Evolutionary conservation across 352 stramenopile genomes (phyloP).

Genomic region (Nothophytophthora sp.): DNA sequence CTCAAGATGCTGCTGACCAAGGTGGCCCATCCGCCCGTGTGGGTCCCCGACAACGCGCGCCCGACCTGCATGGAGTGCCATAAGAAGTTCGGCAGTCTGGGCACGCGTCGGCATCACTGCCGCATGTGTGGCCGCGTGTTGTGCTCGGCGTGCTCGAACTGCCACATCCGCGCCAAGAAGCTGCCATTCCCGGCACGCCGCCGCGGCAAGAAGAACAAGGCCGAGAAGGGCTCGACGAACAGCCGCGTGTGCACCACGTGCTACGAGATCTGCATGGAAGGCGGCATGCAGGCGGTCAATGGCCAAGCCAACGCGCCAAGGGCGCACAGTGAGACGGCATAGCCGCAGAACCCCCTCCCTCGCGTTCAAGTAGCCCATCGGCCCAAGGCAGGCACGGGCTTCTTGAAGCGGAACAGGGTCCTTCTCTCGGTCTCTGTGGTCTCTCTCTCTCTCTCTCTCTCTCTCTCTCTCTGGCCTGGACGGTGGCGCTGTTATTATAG

Average conservation of each 20-base stretch:
- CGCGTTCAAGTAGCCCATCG: too few relatives aligned
- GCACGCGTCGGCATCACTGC: conserved; percentile 56
- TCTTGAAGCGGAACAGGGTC: conserved; percentile 7
- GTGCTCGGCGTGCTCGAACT: conserved; percentile 48
- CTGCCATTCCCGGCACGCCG: conserved; percentile 39
- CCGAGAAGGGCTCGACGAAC: conserved; percentile 44
- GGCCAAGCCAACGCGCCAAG: conserved; percentile 5
- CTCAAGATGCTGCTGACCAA: conserved; percentile 58
- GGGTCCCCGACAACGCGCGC: conserved; percentile 54
- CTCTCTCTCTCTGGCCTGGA: conserved; percentile 3
- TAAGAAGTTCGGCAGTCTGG: conserved; percentile 50
- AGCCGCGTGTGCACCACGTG: conserved; percentile 77
- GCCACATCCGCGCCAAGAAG: conserved; percentile 49
- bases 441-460: too few relatives aligned
- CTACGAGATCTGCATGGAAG: conserved; percentile 52
- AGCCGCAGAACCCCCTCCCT: too few relatives aligned
- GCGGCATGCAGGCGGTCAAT: conserved; percentile 11
- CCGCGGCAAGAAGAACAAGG: conserved; percentile 59
- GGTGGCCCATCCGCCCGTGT: conserved; percentile 43
- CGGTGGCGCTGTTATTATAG: conserved; percentile 20
- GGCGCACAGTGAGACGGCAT: conserved; percentile 22
- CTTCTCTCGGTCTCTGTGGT: conserved; percentile 4
- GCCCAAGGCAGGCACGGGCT: neutral
- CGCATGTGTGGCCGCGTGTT: conserved; percentile 57
- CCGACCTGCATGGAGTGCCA: conserved; percentile 53